Evolutionary conservation across 202 grass and related monocot species (phyloP).

Genomic region (Sporobolus alterniflorus): DNA sequence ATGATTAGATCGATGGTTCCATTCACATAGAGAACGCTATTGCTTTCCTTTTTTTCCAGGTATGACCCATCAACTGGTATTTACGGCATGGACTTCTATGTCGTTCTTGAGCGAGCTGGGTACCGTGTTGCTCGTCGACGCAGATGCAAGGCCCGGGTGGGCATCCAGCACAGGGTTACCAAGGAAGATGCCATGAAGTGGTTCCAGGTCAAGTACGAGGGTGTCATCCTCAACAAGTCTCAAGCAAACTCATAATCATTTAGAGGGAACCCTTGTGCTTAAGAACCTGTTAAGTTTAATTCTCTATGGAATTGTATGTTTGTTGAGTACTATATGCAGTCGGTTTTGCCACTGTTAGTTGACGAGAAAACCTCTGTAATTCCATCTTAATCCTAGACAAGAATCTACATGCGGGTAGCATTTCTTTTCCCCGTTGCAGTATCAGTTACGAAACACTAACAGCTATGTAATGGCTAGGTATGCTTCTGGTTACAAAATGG

Average conservation of each 20-base stretch:
- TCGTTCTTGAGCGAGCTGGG: conserved; percentile 60
- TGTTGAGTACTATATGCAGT: conserved; percentile 15
- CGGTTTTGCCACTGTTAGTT: conserved; percentile 37
- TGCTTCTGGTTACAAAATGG: background rate
- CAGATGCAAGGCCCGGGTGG: conserved; percentile 63
- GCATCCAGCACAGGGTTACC: conserved; percentile 73
- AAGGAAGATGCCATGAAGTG: conserved; percentile 80
- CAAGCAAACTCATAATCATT: conserved; percentile 46
- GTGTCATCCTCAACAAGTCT: conserved; percentile 72
- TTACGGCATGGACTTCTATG: conserved; percentile 69
- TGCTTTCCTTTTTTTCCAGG: conserved; percentile 27
- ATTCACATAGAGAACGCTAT: no score
- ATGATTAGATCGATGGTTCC: no score
- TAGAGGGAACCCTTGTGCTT: background rate
- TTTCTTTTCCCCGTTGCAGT: background rate
- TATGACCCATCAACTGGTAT: conserved; percentile 69
- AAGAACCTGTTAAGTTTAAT: conserved; percentile 11
- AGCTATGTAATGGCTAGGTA: background rate
- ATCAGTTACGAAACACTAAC: background rate
- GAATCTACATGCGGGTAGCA: background rate
- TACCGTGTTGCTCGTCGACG: conserved; percentile 61
- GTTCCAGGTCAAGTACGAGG: conserved; percentile 82
- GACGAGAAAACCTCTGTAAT: background rate
- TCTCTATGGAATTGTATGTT: conserved; percentile 35
- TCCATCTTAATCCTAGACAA: conserved; percentile 6